These are phyloP conservation scores for Suhomyces pyralidae DNA, from an alignment of 805 yeast species.

Conservation along the genomic window DNA sequence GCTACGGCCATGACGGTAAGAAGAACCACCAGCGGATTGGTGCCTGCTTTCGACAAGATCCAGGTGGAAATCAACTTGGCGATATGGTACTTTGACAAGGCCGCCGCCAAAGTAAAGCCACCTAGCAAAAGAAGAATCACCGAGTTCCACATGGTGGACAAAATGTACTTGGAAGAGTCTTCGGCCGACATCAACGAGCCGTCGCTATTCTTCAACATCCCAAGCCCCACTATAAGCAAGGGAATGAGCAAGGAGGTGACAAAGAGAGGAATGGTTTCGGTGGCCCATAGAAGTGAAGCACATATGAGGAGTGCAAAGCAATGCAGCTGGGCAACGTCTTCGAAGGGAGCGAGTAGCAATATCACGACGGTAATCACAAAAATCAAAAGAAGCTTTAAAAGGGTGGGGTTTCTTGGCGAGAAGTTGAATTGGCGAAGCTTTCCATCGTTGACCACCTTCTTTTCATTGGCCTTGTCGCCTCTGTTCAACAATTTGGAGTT, in stretches of 20 bases:
- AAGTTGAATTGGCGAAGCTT: conserved; percentile 16
- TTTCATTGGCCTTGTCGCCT: background rate
- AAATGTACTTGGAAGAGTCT: conserved; percentile 43
- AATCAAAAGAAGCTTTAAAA: conserved; percentile 48
- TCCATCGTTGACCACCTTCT: conserved; percentile 2
- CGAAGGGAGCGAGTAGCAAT: conserved; percentile 29
- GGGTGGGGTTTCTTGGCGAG: conserved; percentile 31
- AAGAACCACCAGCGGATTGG: conserved; percentile 47
- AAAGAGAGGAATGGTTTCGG: conserved; percentile 89
- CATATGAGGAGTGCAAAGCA: conserved; percentile 78
- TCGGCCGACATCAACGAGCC: conserved; percentile 44
- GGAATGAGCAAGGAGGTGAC: conserved; percentile 87
- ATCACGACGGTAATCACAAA: conserved; percentile 42
- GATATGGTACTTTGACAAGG: conserved; percentile 51
- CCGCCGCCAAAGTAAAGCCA: conserved; percentile 55
- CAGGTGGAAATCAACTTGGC: conserved; percentile 50
- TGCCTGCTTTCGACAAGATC: conserved; percentile 49
- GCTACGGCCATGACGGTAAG: conserved; percentile 51
- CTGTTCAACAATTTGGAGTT: conserved; percentile 9
- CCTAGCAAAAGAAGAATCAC: conserved; percentile 51
- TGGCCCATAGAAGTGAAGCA: conserved; percentile 90
- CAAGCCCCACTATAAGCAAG: conserved; percentile 67
- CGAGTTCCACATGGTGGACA: conserved; percentile 52
- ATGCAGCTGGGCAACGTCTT: conserved; percentile 33
- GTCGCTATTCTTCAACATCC: conserved; percentile 59